phyloP scores from a whole-genome alignment of 768 basidiomycete genomes.

The Rhodotorula toruloides region DNA sequence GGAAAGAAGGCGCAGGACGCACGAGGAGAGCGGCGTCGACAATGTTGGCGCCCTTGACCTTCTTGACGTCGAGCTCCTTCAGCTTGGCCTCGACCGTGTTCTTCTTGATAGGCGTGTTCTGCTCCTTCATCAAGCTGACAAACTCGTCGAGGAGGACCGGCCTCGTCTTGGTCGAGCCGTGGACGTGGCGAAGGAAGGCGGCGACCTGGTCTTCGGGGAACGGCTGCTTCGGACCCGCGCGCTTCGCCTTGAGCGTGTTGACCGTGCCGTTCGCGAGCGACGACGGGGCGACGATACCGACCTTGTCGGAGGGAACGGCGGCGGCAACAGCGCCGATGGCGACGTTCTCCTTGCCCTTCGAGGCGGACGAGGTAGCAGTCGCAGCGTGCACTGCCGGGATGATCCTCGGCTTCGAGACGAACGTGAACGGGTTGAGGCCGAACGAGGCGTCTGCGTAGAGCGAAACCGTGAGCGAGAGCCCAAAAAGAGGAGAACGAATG shows the following conservation, averaged over 20 bases:
- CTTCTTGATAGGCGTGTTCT: neutral
- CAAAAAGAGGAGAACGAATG: neutral
- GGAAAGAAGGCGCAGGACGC: neutral
- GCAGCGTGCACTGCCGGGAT: neutral
- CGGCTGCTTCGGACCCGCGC: neutral
- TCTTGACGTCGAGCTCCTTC: constrained; percentile 12
- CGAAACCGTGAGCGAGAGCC: too few species aligned
- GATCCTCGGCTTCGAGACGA: constrained; percentile 20
- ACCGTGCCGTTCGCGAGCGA: neutral
- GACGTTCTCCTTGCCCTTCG: constrained; percentile 29
- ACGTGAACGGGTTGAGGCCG: constrained; percentile 39
- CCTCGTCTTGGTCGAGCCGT: constrained; percentile 1
- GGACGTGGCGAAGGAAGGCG: neutral
- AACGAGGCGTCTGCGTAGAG: constrained; percentile 17
- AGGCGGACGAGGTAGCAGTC: neutral
- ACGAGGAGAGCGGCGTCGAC: constrained; percentile 8
- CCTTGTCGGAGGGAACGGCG: neutral
- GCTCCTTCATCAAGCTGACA: constrained; percentile 1
- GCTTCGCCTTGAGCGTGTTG: constrained; percentile 16
- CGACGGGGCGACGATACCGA: neutral
- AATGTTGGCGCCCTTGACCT: constrained; percentile 9
- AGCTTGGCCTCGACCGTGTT: neutral
- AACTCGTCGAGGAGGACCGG: constrained; percentile 12
- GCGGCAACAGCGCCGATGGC: neutral
- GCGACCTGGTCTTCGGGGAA: constrained; percentile 12